Evolutionary conservation across 306 rosid genomes (phyloP), one percentile per base, ranked within the genome.

Genomic region (Citrullus mucosospermus): DNA sequence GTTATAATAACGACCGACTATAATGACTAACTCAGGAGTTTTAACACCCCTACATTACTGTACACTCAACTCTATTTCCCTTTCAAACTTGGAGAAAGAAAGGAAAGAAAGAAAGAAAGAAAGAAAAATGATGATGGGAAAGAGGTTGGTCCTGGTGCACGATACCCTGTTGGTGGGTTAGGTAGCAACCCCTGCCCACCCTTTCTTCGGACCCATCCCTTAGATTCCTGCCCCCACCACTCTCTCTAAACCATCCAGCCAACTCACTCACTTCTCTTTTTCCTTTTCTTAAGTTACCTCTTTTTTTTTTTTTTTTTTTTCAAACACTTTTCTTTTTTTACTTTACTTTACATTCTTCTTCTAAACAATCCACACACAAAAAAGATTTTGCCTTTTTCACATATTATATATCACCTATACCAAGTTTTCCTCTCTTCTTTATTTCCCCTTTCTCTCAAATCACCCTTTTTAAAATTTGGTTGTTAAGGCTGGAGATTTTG

Each of bases 111-210:
- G 82, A 78, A 46, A 77, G 16, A 81, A 69, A 75, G 67, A 12
- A 81, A 80, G 78, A 80, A 83, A 88, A 87, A 78, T 86, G 87
- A 25, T 89, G 96, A 88, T 87, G 89, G 79, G 92, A 92, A 96
- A 89, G 88, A 81, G 84, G 84, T 91, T 87, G 78, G 88, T 88
- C 91, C 90, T 73, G 83, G 81, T 86, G 88, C 99, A 96, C 88
- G 99, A 96, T 90, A 81, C 85, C 63, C 63, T 96, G 99, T 91
- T 93, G 97, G 98, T 91, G 91, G 99, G 93, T 96, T 90, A 87
- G 98, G 98, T 88, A 89, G 85, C 99, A 91, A 88, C 79, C 96
- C 89, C 99, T 96, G 98, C 89, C 97, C 91, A 91, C 87, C 88
- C 82, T 80, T 82, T 77, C 87, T 79, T 84, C 88, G 98, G 99